phyloP scores from a whole-genome alignment of 1,284 basidiomycete genomes.

The Fistulinella cinereoalba region DNA sequence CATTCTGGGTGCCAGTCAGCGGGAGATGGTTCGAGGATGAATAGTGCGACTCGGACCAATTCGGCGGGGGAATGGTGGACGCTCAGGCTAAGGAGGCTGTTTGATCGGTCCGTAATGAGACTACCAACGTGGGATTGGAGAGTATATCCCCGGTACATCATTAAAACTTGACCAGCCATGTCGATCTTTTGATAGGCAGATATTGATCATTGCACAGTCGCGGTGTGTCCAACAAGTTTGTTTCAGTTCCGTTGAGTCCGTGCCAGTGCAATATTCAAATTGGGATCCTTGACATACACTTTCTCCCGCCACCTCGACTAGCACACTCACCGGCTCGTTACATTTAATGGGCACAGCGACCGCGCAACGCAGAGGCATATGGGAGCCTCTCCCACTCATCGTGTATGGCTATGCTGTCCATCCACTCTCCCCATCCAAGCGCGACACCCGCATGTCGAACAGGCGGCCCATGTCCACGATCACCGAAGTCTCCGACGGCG shows the following conservation, averaged over 20 bases:
- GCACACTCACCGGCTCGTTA: neutral
- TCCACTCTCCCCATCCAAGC: constrained; percentile 68
- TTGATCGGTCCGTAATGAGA: neutral
- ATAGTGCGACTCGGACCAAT: neutral
- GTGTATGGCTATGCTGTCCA: constrained; percentile 83
- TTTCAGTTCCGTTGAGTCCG: neutral
- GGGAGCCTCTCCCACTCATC: constrained; percentile 79
- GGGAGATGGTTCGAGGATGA: neutral
- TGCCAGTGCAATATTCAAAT: neutral
- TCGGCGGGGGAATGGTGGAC: neutral
- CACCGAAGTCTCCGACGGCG: constrained; percentile 67
- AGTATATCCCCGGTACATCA: neutral
- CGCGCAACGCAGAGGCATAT: constrained; percentile 46
- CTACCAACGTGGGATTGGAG: neutral
- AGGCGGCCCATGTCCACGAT: constrained; percentile 62
- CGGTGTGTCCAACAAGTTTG: neutral
- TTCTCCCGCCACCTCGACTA: neutral
- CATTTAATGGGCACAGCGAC: constrained; percentile 30
- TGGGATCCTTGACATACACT: too few species aligned
- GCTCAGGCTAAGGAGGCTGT: neutral
- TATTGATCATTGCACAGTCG: neutral
- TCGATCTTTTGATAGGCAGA: neutral
- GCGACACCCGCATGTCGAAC: constrained; percentile 65
- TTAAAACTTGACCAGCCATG: neutral
- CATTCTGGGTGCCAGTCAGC: constrained; percentile 8